Conservation (phyloP, 1,284 basidiomycete species). For the Fomitopsis schrenkii region DNA sequence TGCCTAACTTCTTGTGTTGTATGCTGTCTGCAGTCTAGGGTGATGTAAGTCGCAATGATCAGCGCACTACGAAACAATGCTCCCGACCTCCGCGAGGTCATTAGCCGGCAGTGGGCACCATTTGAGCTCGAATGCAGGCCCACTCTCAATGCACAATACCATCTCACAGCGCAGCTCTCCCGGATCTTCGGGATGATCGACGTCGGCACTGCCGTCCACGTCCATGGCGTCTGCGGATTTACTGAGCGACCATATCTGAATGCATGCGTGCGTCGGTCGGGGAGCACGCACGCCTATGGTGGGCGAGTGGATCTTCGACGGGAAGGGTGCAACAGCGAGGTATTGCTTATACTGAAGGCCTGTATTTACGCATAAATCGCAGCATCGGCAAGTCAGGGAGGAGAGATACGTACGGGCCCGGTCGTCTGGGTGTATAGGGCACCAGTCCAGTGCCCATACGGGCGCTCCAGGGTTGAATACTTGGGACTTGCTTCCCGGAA, state of each 20-base stretch:
- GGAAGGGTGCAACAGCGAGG: conserved; percentile 78
- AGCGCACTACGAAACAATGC: too few species aligned
- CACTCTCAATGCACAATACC: conserved; percentile 73
- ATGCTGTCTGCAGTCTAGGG: background rate
- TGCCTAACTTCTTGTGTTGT: conserved; percentile 63
- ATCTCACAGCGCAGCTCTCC: conserved; percentile 65
- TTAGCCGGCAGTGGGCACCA: conserved; percentile 88
- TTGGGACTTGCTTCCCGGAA: conserved; percentile 50
- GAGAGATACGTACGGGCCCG: conserved; percentile 42
- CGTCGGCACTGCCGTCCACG: conserved; percentile 5
- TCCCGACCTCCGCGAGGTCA: conserved; percentile 36
- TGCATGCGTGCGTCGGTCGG: conserved; percentile 53
- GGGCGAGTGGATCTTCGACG: conserved; percentile 54
- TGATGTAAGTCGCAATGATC: too few species aligned
- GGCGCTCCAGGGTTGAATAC: conserved; percentile 83
- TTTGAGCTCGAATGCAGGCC: conserved; percentile 72
- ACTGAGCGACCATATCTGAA: conserved; percentile 65
- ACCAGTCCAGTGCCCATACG: conserved; percentile 89
- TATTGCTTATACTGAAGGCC: conserved; percentile 64
- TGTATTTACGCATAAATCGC: conserved; percentile 21
- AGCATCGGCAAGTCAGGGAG: background rate
- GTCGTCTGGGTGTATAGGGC: conserved; percentile 68
- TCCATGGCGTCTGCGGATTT: conserved; percentile 18
- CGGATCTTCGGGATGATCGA: conserved; percentile 14
- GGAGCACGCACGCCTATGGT: conserved; percentile 50